phyloP scores from a whole-genome alignment of 257 asterid genomes.

The Solanum pinnatisectum region DNA sequence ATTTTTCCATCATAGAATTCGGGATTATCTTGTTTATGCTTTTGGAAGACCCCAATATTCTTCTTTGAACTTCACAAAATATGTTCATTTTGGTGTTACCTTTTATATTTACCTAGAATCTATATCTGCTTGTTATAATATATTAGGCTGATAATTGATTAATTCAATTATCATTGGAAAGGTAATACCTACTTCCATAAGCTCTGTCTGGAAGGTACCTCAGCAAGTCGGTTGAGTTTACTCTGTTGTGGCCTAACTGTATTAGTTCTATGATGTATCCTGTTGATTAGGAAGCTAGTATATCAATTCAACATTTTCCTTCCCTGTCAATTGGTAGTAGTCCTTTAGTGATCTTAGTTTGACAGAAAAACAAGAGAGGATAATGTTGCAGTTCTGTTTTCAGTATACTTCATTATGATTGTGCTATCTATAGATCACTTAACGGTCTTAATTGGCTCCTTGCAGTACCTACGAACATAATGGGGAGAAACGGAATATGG shows the following conservation, averaged over 20 bases:
- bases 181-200: not conserved
- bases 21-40: not conserved
- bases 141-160: not conserved
- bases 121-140: not conserved
- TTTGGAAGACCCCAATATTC: not conserved
- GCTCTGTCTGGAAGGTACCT: not conserved
- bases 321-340: not conserved
- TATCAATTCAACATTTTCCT: not conserved
- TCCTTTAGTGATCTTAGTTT: not conserved
- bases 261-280: not conserved
- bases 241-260: not conserved
- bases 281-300: not conserved
- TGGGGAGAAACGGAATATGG: slow-evolving; percentile 28
- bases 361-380: not conserved
- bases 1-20: not conserved
- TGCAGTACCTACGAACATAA: slow-evolving; percentile 73
- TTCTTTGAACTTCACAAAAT: not conserved
- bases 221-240: not conserved
- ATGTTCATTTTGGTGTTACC: not conserved
- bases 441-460: not conserved
- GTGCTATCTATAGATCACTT: not conserved
- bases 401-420: not conserved
- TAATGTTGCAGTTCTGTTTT: not conserved
- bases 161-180: not conserved
- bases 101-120: not conserved